A percentile compares a stretch with the other conserved stretches of the same genome.
Conservation (phyloP, 1,284 basidiomycete species). For the Ganoderma leucocontextum region DNA sequence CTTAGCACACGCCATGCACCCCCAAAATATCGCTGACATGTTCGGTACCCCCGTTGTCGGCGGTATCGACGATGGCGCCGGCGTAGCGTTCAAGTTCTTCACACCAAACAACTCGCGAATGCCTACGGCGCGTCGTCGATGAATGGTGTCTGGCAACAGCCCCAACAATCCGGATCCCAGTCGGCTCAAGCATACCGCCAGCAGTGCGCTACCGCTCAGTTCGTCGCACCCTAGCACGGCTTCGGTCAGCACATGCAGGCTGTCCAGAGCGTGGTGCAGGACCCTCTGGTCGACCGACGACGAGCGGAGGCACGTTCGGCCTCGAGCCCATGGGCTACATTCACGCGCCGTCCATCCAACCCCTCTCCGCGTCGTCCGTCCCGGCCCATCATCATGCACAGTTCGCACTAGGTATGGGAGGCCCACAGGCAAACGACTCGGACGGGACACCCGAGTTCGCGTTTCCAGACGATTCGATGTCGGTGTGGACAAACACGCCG, state of each 20-base stretch:
- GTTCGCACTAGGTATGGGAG: neutral
- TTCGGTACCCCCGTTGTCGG: neutral
- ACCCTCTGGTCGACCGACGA: neutral
- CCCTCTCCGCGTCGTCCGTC: conserved; percentile 51
- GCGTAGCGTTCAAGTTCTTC: neutral
- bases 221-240: conserved; percentile 39
- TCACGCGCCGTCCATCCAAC: conserved; percentile 39
- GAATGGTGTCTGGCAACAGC: neutral
- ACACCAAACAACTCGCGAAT: conserved; percentile 2
- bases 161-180: neutral
- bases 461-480: conserved; percentile 36
- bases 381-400: neutral
- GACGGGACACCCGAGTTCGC: conserved; percentile 5
- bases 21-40: neutral
- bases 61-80: neutral
- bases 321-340: conserved; percentile 11
- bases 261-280: neutral
- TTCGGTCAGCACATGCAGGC: neutral
- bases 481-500: conserved; percentile 45
- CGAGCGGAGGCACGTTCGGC: neutral
- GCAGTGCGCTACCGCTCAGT: neutral
- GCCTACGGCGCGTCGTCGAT: neutral
- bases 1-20: too few relatives aligned
- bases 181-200: too few relatives aligned
- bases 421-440: neutral